A percentile compares a stretch with the other conserved stretches of the same genome.
These are phyloP conservation scores for Calophaca sinica DNA, from an alignment of 306 rosid species.

Conservation along the genomic window DNA sequence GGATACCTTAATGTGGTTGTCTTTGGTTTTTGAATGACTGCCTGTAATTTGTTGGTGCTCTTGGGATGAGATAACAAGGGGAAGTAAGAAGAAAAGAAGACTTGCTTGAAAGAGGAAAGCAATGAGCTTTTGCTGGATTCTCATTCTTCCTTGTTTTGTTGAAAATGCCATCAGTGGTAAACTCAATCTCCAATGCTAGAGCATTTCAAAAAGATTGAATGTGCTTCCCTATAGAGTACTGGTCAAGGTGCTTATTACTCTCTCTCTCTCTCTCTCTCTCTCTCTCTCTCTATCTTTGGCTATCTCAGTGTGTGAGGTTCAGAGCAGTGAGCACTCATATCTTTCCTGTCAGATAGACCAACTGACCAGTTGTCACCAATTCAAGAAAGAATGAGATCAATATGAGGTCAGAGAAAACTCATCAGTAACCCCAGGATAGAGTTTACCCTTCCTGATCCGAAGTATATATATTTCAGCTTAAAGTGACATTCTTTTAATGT, in stretches of 20 bases:
- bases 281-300: not conserved
- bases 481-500: slow-evolving; percentile 36
- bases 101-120: slow-evolving; percentile 52
- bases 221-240: not conserved
- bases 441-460: not conserved
- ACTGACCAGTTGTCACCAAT: slow-evolving; percentile 36
- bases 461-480: slow-evolving; percentile 34
- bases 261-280: not conserved
- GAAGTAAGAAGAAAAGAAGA: slow-evolving; percentile 53
- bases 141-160: slow-evolving; percentile 50
- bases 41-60: slow-evolving; percentile 44
- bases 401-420: slow-evolving; percentile 35
- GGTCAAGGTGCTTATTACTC: slow-evolving; percentile 25
- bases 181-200: slow-evolving; percentile 39
- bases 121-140: slow-evolving; percentile 48
- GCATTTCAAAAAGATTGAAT: slow-evolving; percentile 1
- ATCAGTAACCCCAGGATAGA: not conserved
- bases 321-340: slow-evolving; percentile 37
- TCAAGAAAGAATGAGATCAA: slow-evolving; percentile 29
- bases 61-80: slow-evolving; percentile 57
- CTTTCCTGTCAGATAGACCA: slow-evolving; percentile 30
- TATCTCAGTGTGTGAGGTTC: slow-evolving; percentile 32
- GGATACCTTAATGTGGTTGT: slow-evolving; percentile 54
- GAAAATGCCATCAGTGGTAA: slow-evolving; percentile 12
- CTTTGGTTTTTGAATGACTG: slow-evolving; percentile 44